Conservation (phyloP, 176 grass and related monocot species). For the Elaeis guineensis region DNA sequence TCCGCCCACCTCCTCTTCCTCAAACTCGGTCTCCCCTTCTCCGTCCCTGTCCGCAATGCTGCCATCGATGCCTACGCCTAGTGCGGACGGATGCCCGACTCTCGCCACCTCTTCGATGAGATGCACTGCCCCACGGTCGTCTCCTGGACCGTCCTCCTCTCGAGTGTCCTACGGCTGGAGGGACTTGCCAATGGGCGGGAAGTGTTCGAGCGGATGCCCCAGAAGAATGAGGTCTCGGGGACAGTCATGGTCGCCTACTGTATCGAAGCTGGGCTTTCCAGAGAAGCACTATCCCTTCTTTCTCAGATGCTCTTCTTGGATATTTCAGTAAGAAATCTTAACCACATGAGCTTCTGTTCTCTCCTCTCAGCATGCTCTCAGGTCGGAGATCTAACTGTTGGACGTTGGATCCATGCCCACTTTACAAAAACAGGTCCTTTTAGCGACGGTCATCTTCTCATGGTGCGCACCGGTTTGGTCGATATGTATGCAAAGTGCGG, state of each 20-base stretch:
- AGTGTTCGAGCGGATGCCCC: conserved; percentile 10
- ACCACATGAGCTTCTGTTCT: conserved; percentile 13
- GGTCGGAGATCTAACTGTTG: conserved; percentile 17
- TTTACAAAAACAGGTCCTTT: conserved; percentile 4
- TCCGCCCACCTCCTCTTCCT: conserved; percentile 30
- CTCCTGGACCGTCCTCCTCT: conserved; percentile 16
- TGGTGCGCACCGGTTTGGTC: not conserved
- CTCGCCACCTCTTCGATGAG: conserved; percentile 7
- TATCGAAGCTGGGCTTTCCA: conserved; percentile 10
- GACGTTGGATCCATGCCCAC: conserved; percentile 21
- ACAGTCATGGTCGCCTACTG: conserved; percentile 7
- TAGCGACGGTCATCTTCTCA: not conserved
- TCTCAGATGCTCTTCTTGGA: conserved; percentile 1
- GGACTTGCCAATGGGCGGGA: conserved; percentile 6
- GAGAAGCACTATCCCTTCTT: conserved; percentile 9
- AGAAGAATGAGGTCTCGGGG: conserved; percentile 19
- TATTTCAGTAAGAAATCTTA: conserved; percentile 14
- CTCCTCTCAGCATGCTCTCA: conserved; percentile 23
- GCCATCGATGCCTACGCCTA: conserved; percentile 23
- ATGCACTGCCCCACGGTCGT: conserved; percentile 1
- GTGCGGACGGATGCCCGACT: conserved; percentile 20
- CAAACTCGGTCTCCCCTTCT: conserved; percentile 26
- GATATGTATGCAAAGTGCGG: too few species aligned
- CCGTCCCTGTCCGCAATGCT: conserved; percentile 13
- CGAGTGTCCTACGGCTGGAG: not conserved